phyloP scores from a whole-genome alignment of 306 rosid species.

The Senna siamea region DNA sequence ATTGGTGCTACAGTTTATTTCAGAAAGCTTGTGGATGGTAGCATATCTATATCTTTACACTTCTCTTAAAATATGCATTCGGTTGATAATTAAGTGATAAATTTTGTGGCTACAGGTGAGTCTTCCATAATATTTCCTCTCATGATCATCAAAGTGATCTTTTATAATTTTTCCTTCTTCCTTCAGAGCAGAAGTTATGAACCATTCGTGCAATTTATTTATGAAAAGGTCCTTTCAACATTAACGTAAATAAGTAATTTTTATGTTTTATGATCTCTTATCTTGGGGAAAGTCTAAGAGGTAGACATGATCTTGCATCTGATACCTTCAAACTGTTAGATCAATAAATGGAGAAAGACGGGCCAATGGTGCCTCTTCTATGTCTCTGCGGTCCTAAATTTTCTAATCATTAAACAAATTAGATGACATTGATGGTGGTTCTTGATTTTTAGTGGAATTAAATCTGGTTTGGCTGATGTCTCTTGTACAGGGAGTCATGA shows the following conservation, averaged over 20 bases:
- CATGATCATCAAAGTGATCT: neutral
- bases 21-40: neutral
- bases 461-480: neutral
- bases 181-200: neutral
- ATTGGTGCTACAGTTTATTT: neutral
- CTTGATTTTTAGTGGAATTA: constrained; percentile 1
- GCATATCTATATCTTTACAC: too few species aligned
- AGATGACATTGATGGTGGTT: neutral
- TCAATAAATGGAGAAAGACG: neutral
- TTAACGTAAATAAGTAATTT: neutral
- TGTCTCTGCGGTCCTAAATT: neutral
- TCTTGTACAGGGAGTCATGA: constrained; percentile 74
- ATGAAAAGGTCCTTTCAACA: neutral
- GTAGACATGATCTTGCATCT: neutral
- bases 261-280: neutral
- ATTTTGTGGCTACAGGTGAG: neutral
- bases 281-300: neutral
- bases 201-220: neutral
- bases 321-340: neutral
- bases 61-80: too few species aligned
- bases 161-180: too few species aligned
- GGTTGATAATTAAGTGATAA: neutral
- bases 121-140: neutral
- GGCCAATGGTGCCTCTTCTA: neutral
- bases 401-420: neutral